phyloP scores from a whole-genome alignment of 1,139 yeast genomes.

The Hanseniaspora gamundiae region DNA sequence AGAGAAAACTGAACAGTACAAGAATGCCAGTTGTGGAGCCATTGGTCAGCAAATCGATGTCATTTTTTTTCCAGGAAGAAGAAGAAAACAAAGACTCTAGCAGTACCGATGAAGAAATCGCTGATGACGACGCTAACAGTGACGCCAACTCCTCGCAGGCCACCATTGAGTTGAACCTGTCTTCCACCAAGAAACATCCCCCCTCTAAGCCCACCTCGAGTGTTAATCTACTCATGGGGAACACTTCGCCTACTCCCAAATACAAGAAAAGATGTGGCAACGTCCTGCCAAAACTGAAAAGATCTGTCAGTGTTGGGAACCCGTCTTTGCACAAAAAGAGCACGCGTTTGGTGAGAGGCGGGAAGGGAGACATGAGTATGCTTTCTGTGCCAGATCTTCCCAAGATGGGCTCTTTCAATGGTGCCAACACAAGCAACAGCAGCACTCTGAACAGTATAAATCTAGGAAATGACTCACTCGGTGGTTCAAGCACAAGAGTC shows the following conservation, averaged over 20 bases:
- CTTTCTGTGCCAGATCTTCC: constrained; percentile 21
- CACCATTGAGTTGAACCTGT: too few species aligned
- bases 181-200: neutral
- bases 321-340: neutral
- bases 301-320: neutral
- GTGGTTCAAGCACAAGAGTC: neutral
- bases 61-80: too few species aligned
- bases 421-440: constrained; percentile 9
- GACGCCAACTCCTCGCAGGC: too few species aligned
- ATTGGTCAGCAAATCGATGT: neutral
- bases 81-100: neutral
- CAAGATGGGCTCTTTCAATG: constrained; percentile 26
- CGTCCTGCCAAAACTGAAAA: neutral
- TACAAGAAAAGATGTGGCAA: neutral
- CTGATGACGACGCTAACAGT: too few species aligned
- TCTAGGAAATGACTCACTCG: too few species aligned
- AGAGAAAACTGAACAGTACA: neutral
- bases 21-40: neutral
- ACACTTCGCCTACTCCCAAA: neutral
- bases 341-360: too few species aligned
- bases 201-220: neutral
- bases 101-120: too few species aligned
- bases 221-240: neutral
- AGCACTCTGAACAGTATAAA: neutral
- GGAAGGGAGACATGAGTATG: neutral